Base-by-base conservation (phyloP, 176 grass and related monocot genomes). In the Triticum timopheevii region DNA sequence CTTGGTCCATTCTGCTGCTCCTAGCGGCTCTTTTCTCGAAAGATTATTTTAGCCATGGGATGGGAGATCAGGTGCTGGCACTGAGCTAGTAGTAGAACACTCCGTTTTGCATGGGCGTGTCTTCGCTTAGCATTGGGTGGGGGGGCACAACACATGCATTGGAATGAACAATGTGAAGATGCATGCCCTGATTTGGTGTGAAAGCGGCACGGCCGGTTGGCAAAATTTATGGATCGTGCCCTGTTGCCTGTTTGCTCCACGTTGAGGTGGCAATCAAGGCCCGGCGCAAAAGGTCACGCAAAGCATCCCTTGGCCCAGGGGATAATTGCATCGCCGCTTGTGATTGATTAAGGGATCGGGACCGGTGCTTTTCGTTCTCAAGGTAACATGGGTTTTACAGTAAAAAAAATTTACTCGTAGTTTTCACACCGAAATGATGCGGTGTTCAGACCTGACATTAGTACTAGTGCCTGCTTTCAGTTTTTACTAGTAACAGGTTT, bases 141-240 rank as follows among this genome's bases (percentile, higher is more conserved):
- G 81, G 81, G 33, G 17, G 22, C 27, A 67, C 31, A 74, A 15
- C 27, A 67, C 31, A 74, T 22, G 69, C 25, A 20, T 35, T 85
- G 69, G 67, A 66, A 76, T 20, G 87, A 20, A 25, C 49, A 61
- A 27, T 76, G 69, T 28, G 45, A 17, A 89, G 61, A 69, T 69
- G 35, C 62, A 61, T 17, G 47, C 42, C 67, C 25, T 49, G 56
- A 50, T 22, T 12, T 68, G 40, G 31, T 36, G 39, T 25, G 65
- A 52, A 85, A 35, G 61, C 56, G 40, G 72, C 71, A 44, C 61
- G 77, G 17, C 39, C 68, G 64, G 63, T 23, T 61, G 36, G 85
- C 79, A 59, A 58, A 64, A 38, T 90, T 86, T 10, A 77, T 77
- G 70, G 83, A 63, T 76, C 88, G 22, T 82, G 83, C 16, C 77